Evolutionary conservation across 2,329 filamentous ascomycete species (phyloP), one percentile per base, ranked within the genome.

Genomic region (Pseudofabraea citricarpa): DNA sequence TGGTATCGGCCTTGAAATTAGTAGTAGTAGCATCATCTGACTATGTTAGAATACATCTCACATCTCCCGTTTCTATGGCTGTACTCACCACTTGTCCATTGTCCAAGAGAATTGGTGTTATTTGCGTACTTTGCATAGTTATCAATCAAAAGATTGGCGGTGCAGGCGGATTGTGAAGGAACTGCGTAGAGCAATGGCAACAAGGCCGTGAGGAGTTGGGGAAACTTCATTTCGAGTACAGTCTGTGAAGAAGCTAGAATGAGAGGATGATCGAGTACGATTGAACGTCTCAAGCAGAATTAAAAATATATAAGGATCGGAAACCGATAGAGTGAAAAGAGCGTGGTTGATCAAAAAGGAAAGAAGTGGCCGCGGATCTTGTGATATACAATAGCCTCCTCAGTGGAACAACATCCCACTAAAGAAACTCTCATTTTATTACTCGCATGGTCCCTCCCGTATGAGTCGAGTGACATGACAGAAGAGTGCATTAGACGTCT

Each of bases 11-110:
- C 36, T 61, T 63, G 56, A 71, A 56, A 55, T 68, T 58, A 49
- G 60, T 62, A 64, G 74, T 75, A 45, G 66, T 64, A 12, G 62
- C 67, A 61, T 78, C 74, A 50, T 77, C 74, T 76, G 47, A n/a
- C n/a, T n/a, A n/a, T n/a, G n/a, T n/a, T n/a, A n/a, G n/a, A n/a
- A n/a, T n/a, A n/a, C n/a, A n/a, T n/a, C n/a, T n/a, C n/a, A n/a
- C n/a, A n/a, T 6, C 24, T 36, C 2, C 18, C 6, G 15, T 37
- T 22, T 21, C 5, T 7, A 37, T n/a, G 8, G 33, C 41, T 24
- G 15, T 19, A 50, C 59, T 48, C 47, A 66, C 64, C 64, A 54
- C 60, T 64, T 16, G 64, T 65, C 52, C 57, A 66, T 38, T 58
- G 55, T 3, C 57, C 59, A 4, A 65, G 52, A 35, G 55, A 60